Conservation (phyloP, 768 basidiomycete species). For the Lenzites betulinus region DNA sequence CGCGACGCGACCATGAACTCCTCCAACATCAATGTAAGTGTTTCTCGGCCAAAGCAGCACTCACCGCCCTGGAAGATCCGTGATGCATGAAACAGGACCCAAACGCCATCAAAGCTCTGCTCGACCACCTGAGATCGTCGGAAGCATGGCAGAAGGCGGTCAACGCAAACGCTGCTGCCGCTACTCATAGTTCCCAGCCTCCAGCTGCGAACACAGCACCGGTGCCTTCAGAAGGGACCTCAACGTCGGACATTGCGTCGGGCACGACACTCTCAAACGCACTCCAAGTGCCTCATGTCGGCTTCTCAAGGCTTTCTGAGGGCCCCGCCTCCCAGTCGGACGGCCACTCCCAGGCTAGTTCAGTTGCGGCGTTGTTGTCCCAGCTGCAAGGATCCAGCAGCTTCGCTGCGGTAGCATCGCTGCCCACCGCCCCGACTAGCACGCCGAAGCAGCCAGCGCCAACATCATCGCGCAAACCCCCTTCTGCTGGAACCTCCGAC, state of each 20-base stretch:
- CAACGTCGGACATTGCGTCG: neutral
- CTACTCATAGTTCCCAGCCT: neutral
- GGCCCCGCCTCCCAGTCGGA: conserved; percentile 5
- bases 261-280: neutral
- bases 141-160: conserved; percentile 65
- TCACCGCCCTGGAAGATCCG: neutral
- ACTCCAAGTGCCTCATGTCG: neutral
- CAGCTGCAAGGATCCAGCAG: conserved; percentile 48
- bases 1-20: conserved; percentile 40
- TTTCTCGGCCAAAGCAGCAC: neutral
- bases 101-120: conserved; percentile 63
- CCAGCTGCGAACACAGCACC: neutral
- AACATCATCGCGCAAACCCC: neutral
- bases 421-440: neutral
- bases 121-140: conserved; percentile 68
- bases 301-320: neutral
- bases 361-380: conserved; percentile 65
- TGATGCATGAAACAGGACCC: conserved; percentile 51
- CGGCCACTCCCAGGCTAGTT: conserved; percentile 20
- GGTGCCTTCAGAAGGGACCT: neutral
- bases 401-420: conserved; percentile 23
- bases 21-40: conserved; percentile 59
- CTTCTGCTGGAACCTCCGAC: conserved; percentile 4
- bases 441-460: conserved; percentile 1
- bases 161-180: conserved; percentile 7